Percentiles rank a stretch among this genome's conserved stretches.
Evolutionary conservation across 345 rosid genomes (phyloP).

Genomic region (Physaria fendleri): DNA sequence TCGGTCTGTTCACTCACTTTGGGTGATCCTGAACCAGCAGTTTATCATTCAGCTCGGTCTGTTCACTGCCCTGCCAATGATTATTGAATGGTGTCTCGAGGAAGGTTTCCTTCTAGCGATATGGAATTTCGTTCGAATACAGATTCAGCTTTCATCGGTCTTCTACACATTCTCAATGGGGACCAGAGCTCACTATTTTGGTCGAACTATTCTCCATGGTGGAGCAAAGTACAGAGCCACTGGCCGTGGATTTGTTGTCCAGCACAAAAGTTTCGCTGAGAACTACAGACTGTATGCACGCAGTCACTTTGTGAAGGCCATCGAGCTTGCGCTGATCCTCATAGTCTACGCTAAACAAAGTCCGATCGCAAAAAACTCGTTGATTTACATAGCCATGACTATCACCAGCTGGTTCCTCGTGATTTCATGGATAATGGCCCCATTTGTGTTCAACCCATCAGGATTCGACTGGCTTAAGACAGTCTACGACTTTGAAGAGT

Average conservation of each 20-base stretch:
- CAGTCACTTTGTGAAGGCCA: constrained; percentile 85
- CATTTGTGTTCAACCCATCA: constrained; percentile 81
- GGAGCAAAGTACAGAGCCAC: constrained; percentile 92
- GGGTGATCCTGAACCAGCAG: constrained; percentile 76
- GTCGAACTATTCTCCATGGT: constrained; percentile 88
- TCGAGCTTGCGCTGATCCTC: constrained; percentile 78
- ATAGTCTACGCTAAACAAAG: constrained; percentile 67
- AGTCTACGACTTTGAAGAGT: constrained; percentile 76
- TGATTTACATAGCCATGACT: constrained; percentile 66
- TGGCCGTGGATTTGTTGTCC: constrained; percentile 90
- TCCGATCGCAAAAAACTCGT: constrained; percentile 44
- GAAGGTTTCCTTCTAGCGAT: constrained; percentile 75
- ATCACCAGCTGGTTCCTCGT: constrained; percentile 88
- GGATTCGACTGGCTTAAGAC: constrained; percentile 94
- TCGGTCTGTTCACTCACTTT: constrained; percentile 78
- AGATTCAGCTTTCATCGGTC: constrained; percentile 68
- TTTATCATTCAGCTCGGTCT: constrained; percentile 73
- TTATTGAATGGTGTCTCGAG: constrained; percentile 78
- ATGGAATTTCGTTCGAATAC: constrained; percentile 87
- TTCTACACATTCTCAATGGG: constrained; percentile 90
- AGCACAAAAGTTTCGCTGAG: constrained; percentile 74
- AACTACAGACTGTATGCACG: constrained; percentile 76
- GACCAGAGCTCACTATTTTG: constrained; percentile 74
- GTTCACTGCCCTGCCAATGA: constrained; percentile 82
- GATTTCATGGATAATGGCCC: constrained; percentile 81